A percentile compares a stretch with the other conserved stretches of the same genome.
These are phyloP conservation scores for Debaryomyces udenii DNA, from an alignment of 1,139 yeast species.

Conservation along the genomic window DNA sequence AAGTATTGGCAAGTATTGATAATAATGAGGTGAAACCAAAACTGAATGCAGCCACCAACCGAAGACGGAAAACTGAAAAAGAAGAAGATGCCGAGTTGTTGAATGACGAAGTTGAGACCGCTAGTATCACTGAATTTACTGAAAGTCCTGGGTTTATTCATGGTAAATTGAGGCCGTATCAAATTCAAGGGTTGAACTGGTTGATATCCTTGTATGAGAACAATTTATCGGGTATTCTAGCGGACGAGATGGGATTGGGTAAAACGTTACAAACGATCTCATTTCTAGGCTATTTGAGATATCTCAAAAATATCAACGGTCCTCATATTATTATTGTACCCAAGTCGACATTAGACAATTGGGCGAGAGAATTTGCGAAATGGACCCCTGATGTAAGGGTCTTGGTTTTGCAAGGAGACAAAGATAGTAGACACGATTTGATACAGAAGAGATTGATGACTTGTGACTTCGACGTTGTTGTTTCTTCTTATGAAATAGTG, in stretches of 20 bases:
- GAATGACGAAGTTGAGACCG: slow-evolving; percentile 52
- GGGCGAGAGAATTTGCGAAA: slow-evolving; percentile 74
- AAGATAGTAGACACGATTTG: slow-evolving; percentile 59
- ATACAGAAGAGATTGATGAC: slow-evolving; percentile 53
- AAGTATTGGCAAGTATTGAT: slow-evolving; percentile 46
- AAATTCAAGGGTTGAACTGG: slow-evolving; percentile 94
- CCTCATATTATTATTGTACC: slow-evolving; percentile 79
- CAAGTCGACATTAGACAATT: slow-evolving; percentile 77
- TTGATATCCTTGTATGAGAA: slow-evolving; percentile 80
- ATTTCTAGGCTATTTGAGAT: slow-evolving; percentile 71
- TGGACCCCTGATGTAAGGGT: slow-evolving; percentile 82
- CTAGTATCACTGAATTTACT: slow-evolving; percentile 55
- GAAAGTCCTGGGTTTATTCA: slow-evolving; percentile 67
- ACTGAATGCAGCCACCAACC: slow-evolving; percentile 25
- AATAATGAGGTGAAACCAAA: slow-evolving; percentile 26
- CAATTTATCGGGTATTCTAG: slow-evolving; percentile 85
- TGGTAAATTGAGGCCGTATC: slow-evolving; percentile 76
- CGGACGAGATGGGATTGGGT: slow-evolving; percentile 99
- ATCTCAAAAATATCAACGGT: slow-evolving; percentile 60
- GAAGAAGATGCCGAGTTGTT: slow-evolving; percentile 73
- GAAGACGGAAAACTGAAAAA: slow-evolving; percentile 63
- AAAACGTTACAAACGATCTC: slow-evolving; percentile 94
- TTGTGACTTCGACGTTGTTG: slow-evolving; percentile 72
- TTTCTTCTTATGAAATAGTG: slow-evolving; percentile 77
- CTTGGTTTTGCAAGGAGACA: slow-evolving; percentile 72